Percentiles rank a stretch among this genome's conserved stretches.
phyloP scores from a whole-genome alignment of 2,329 filamentous ascomycete species.

The Aspergillus arachidicola region DNA sequence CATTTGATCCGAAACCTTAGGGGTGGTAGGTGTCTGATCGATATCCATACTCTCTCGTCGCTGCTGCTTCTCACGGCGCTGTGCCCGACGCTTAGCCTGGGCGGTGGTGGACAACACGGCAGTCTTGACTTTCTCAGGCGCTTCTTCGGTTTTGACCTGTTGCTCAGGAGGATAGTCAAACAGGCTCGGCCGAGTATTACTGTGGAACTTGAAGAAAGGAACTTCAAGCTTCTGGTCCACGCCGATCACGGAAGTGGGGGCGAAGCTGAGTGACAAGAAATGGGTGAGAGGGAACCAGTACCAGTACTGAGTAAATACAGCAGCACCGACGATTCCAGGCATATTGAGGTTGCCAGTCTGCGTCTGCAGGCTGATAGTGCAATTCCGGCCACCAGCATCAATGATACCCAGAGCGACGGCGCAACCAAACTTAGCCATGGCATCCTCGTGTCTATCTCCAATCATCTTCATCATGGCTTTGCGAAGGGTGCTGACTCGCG shows the following conservation, averaged over 20 bases:
- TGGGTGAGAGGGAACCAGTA: constrained; percentile 99
- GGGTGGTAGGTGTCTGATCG: constrained; percentile 75
- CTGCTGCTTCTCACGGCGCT: constrained; percentile 90
- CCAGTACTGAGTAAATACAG: constrained; percentile 99
- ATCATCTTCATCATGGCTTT: constrained; percentile 95
- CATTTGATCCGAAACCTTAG: constrained; percentile 62
- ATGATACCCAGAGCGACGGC: constrained; percentile 95
- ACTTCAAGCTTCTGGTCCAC: constrained; percentile 93
- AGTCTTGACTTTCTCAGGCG: constrained; percentile 89
- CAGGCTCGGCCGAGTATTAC: constrained; percentile 87
- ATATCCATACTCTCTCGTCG: constrained; percentile 94
- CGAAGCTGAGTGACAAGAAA: constrained; percentile 93
- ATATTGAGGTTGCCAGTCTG: constrained; percentile 99
- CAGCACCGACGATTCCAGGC: constrained; percentile 96
- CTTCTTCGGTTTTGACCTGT: constrained; percentile 91
- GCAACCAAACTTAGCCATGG: constrained; percentile 98
- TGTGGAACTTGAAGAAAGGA: constrained; percentile 92
- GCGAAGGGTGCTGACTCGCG: constrained; percentile 86
- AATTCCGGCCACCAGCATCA: constrained; percentile 95
- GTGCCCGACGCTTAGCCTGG: constrained; percentile 90
- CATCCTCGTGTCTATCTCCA: constrained; percentile 93
- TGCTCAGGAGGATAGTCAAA: constrained; percentile 98
- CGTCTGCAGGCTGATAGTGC: constrained; percentile 95
- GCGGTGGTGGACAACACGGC: constrained; percentile 95
- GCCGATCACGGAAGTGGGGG: constrained; percentile 93